A percentile compares a stretch with the other conserved stretches of the same genome.
phyloP scores from a whole-genome alignment of 768 basidiomycete genomes.

The Termitomyces titanicus region DNA sequence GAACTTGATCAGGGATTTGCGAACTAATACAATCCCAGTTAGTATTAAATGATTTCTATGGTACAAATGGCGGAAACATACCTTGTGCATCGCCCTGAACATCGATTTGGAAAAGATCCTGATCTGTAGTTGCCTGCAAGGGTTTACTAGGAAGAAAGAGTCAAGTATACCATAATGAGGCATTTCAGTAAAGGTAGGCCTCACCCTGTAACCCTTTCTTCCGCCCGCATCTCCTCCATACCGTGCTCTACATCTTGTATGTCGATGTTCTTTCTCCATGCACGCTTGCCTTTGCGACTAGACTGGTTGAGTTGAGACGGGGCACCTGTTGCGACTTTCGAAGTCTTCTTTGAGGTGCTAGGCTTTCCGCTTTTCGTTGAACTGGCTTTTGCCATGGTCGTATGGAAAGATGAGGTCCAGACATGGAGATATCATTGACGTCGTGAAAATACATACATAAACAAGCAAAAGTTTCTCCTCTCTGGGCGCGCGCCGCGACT shows the following conservation, averaged over 20 bases:
- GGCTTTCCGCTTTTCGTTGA: not conserved
- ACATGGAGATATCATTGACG: too few relatives aligned
- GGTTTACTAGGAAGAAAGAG: conserved; percentile 39
- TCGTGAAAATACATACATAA: conserved; percentile 1
- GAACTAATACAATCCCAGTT: conserved; percentile 38
- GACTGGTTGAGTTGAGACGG: conserved; percentile 63
- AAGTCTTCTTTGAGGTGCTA: conserved; percentile 7
- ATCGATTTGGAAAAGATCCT: conserved; percentile 80
- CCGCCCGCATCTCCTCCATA: conserved; percentile 72
- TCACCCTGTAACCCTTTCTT: conserved; percentile 80
- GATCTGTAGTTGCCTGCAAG: conserved; percentile 64
- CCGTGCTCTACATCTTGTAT: conserved; percentile 74
- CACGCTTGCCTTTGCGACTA: conserved; percentile 85
- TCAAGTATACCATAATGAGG: not conserved
- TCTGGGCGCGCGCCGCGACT: not conserved
- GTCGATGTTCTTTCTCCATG: conserved; percentile 94
- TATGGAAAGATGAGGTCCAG: too few relatives aligned
- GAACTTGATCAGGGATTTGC: conserved; percentile 53
- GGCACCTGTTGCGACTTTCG: conserved; percentile 41
- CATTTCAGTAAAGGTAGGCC: conserved; percentile 15
- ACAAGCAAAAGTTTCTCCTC: conserved; percentile 2
- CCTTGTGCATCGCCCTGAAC: conserved; percentile 73
- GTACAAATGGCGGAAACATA: conserved; percentile 26
- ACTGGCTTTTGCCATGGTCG: conserved; percentile 10
- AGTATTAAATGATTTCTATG: not conserved